These are phyloP conservation scores for Fusarium ramigenum DNA, from an alignment of 2,329 filamentous ascomycete species.

Conservation along the genomic window DNA sequence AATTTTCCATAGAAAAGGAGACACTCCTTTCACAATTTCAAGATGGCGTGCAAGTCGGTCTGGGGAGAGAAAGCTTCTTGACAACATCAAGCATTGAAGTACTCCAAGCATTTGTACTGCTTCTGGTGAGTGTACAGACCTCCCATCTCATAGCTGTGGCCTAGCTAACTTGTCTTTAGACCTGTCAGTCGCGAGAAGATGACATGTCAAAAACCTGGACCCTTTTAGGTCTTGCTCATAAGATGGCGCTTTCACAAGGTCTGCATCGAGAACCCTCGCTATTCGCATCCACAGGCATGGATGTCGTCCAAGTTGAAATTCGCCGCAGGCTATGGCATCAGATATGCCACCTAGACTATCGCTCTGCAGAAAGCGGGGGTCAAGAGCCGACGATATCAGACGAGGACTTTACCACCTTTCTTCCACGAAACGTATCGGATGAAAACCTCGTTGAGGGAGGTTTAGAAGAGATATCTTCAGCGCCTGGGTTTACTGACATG, in stretches of 20 bases:
- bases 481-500: background rate
- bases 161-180: background rate
- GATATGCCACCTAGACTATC: background rate
- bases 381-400: slow-evolving; percentile 4
- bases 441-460: background rate
- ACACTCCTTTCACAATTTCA: background rate
- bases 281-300: background rate
- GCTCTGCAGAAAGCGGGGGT: background rate
- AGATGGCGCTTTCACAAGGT: background rate
- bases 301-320: background rate
- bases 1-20: background rate
- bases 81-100: background rate
- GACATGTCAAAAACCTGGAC: background rate
- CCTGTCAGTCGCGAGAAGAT: background rate
- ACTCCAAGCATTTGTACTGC: background rate
- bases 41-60: background rate
- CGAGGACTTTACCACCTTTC: background rate
- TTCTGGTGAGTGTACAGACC: background rate
- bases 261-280: background rate
- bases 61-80: background rate
- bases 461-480: background rate
- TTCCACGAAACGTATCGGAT: background rate
- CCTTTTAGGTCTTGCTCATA: background rate
- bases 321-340: background rate
- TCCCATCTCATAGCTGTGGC: accelerated